phyloP scores from a whole-genome alignment of 1,284 basidiomycete species.

The Moniliella sp. region DNA sequence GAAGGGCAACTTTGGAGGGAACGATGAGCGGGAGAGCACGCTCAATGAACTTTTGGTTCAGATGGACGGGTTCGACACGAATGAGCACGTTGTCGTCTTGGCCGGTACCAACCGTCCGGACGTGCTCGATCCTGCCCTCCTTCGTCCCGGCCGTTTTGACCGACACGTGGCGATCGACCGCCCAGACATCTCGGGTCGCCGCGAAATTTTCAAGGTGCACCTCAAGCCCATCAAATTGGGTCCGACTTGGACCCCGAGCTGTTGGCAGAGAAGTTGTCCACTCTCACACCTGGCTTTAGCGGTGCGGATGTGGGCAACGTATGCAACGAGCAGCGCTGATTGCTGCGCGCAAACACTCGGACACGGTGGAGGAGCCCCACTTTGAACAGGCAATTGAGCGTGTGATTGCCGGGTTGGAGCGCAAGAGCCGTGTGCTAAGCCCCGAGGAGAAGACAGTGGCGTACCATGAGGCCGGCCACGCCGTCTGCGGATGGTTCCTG shows the following conservation, averaged over 20 bases:
- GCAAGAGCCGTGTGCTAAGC: conserved; percentile 77
- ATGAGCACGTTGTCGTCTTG: conserved; percentile 83
- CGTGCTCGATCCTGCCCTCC: conserved; percentile 75
- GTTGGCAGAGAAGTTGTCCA: conserved; percentile 38
- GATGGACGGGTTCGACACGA: conserved; percentile 94
- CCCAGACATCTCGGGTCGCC: conserved; percentile 76
- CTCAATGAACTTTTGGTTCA: conserved; percentile 92
- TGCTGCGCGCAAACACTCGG: conserved; percentile 63
- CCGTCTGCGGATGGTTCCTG: conserved; percentile 94
- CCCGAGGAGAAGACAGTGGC: conserved; percentile 93
- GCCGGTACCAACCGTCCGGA: conserved; percentile 92
- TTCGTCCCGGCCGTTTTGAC: conserved; percentile 94
- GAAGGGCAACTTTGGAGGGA: conserved; percentile 73
- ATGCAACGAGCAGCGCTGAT: conserved; percentile 88
- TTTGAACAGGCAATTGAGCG: conserved; percentile 95
- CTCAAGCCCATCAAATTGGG: conserved; percentile 50
- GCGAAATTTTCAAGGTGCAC: conserved; percentile 92
- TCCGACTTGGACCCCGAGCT: not conserved
- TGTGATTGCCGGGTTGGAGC: conserved; percentile 86
- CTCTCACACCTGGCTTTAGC: conserved; percentile 89
- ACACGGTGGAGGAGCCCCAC: conserved; percentile 59
- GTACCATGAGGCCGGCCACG: conserved; percentile 96
- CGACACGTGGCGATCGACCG: conserved; percentile 85
- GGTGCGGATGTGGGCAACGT: conserved; percentile 97
- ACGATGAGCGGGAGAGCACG: conserved; percentile 95